Evolutionary conservation across 2,329 filamentous ascomycete genomes (phyloP), one percentile per base, ranked within the genome.

Genomic region (Alternaria sp.): DNA sequence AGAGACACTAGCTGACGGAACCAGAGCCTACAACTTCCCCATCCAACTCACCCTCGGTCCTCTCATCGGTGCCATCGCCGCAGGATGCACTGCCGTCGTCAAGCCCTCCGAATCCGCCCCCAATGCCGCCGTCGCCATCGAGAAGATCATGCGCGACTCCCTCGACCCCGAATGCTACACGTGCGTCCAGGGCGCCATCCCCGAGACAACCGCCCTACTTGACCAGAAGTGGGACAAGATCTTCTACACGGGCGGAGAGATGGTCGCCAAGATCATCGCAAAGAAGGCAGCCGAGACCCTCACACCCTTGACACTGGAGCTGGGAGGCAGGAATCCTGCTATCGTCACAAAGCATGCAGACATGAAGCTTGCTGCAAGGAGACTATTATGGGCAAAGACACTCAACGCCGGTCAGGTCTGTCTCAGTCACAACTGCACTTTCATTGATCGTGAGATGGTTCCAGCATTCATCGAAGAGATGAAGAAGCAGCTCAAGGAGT

Each of bases 161-260:
- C 89, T 99, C 57, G 96, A 98, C 78, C 87, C 89, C 2, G 87
- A 88, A 15, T 90, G 89, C 71, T 97, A 93, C 81, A 83, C 85
- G 37, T 87, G 93, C 62, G 85, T 97, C 70, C 96, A 97, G 78
- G 96, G 96, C 64, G 89, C 84, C 26, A 82, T 97, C 20, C 86
- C 90, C 12, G 93, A 97, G 84, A 94, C 92, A 5, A 93, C 92
- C 49, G 89, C 89, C 12, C 83, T 98, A 47, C 87, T 99, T 33
- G 89, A 95, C 61, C 88, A 94, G 83, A 95, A 95, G 80, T 99
- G 94, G 91, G 94, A 96, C 83, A 98, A 97, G 87, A 96, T 99
- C 75, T 94, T 96, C 84, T 99, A 97, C 84, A 99, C 96, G 1
- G 96, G 96, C 58, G 90, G 89, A 73, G 86, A 87, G 56, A 83